Percentiles rank a stretch among this genome's conserved stretches.
These are phyloP conservation scores for Chenopodium berlandieri DNA, from an alignment of 148 eudicot species.

Conservation along the genomic window DNA sequence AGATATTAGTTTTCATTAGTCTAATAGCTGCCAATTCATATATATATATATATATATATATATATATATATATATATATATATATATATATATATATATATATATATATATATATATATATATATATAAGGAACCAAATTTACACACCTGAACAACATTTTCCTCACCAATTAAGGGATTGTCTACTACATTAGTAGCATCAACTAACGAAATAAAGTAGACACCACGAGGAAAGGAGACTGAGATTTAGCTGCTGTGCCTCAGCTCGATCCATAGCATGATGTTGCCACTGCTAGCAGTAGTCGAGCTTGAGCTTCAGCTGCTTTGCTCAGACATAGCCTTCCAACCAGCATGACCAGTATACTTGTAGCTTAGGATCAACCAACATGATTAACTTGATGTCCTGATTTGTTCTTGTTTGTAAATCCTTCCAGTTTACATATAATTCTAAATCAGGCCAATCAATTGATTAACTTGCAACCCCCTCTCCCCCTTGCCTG, in stretches of 20 bases:
- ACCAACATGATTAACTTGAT: too few relatives aligned
- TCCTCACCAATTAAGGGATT: constrained; percentile 81
- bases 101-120: not conserved
- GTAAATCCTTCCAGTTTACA: too few relatives aligned
- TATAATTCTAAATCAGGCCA: too few relatives aligned
- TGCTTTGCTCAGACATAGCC: too few relatives aligned
- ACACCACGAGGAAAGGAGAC: constrained; percentile 90
- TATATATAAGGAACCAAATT: not conserved
- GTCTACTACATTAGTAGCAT: constrained; percentile 70
- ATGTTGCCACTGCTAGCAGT: too few relatives aligned
- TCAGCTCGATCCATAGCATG: too few relatives aligned
- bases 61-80: not conserved
- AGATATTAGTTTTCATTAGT: not conserved
- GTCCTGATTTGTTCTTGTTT: too few relatives aligned
- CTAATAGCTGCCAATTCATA: not conserved
- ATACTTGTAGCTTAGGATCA: too few relatives aligned
- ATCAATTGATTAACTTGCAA: too few relatives aligned
- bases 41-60: not conserved
- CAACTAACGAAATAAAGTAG: constrained; percentile 70
- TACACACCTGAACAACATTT: constrained; percentile 80
- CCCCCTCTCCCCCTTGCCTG: too few relatives aligned
- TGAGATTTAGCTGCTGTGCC: not conserved
- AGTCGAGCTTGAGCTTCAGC: too few relatives aligned
- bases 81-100: not conserved
- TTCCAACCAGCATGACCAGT: too few relatives aligned